Conservation (phyloP, 2,329 filamentous ascomycete species). For the Ophiostoma sp. region DNA sequence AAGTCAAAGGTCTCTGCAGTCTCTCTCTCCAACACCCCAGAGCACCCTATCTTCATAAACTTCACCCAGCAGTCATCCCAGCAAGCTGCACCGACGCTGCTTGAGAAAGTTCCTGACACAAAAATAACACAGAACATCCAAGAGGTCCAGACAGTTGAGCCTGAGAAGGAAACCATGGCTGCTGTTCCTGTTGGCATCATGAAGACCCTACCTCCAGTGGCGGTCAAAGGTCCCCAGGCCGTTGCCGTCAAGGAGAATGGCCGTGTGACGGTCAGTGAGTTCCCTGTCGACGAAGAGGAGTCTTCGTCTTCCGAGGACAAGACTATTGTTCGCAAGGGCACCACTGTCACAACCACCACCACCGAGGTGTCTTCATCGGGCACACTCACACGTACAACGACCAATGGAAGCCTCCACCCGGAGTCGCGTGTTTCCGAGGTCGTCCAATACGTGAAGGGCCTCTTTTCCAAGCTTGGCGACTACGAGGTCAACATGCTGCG, state of each 20-base stretch:
- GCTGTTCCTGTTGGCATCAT: neutral
- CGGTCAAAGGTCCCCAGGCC: neutral
- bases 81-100: neutral
- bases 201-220: neutral
- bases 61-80: neutral
- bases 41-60: neutral
- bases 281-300: neutral
- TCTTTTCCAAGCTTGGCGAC: slow-evolving; percentile 35
- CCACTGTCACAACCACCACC: neutral
- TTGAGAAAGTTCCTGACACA: neutral
- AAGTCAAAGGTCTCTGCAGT: slow-evolving; percentile 1
- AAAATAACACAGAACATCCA: neutral
- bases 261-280: slow-evolving; percentile 5
- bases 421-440: slow-evolving; percentile 25
- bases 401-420: slow-evolving; percentile 7
- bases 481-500: slow-evolving; percentile 35
- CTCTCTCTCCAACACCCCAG: neutral
- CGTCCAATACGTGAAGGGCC: slow-evolving; percentile 23
- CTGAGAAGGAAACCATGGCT: neutral
- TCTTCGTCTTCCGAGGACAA: slow-evolving; percentile 1
- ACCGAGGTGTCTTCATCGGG: neutral
- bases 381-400: neutral
- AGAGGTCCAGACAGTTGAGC: neutral
- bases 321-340: neutral
- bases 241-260: neutral